These are phyloP conservation scores for Peniophora sp. DNA, from an alignment of 1,284 basidiomycete genomes.

Conservation along the genomic window DNA sequence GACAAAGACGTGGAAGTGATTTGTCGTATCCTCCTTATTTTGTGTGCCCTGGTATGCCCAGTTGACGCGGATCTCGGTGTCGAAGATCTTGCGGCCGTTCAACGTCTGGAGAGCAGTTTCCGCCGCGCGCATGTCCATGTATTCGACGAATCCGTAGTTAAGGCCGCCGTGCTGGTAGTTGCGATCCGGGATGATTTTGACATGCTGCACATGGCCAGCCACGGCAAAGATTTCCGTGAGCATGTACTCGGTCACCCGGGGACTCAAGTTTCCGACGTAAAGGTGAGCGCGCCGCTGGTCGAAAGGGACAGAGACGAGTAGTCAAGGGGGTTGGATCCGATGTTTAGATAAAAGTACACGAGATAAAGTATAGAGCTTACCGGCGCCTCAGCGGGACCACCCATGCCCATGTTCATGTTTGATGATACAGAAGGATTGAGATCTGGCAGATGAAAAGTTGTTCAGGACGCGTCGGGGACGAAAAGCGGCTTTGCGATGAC, in stretches of 20 bases:
- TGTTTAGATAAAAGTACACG: slow-evolving; percentile 29
- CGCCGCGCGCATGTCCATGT: slow-evolving; percentile 94
- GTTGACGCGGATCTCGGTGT: slow-evolving; percentile 95
- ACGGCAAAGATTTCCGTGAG: slow-evolving; percentile 95
- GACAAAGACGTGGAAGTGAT: slow-evolving; percentile 96
- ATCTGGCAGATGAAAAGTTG: slow-evolving; percentile 5
- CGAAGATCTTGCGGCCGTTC: slow-evolving; percentile 97
- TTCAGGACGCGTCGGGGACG: not conserved
- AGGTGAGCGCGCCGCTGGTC: slow-evolving; percentile 81
- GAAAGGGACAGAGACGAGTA: slow-evolving; percentile 30
- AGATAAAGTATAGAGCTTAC: slow-evolving; percentile 19
- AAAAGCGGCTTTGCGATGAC: not conserved
- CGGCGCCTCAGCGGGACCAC: not conserved
- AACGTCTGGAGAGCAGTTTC: slow-evolving; percentile 95
- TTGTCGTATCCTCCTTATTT: slow-evolving; percentile 94
- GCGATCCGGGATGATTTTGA: slow-evolving; percentile 98
- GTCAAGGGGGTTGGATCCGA: slow-evolving; percentile 19
- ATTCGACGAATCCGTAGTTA: slow-evolving; percentile 98
- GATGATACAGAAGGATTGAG: slow-evolving; percentile 21
- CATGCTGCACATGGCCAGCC: slow-evolving; percentile 90
- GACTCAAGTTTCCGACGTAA: slow-evolving; percentile 95
- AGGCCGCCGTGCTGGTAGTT: slow-evolving; percentile 97
- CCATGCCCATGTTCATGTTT: slow-evolving; percentile 1
- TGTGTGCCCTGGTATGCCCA: slow-evolving; percentile 97
- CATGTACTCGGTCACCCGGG: slow-evolving; percentile 91